Evolutionary conservation across 768 basidiomycete genomes (phyloP), one percentile per base, ranked within the genome.

Genomic region (Hypholoma fasciculare): DNA sequence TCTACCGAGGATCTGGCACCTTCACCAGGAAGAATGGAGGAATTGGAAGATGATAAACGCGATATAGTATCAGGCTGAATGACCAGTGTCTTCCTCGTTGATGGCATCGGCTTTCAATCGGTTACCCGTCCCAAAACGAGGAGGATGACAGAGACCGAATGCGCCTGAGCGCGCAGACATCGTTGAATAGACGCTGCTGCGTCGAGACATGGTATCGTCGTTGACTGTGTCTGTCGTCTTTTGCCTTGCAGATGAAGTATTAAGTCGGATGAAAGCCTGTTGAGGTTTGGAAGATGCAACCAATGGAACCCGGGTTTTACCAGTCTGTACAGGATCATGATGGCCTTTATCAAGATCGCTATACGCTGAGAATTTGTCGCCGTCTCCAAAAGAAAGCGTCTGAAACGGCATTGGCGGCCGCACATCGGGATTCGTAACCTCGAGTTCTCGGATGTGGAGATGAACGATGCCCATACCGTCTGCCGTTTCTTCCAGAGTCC

Each of bases 401-500:
- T 34, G 30, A 1, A 34, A 34, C 9, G 30, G 30, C 30, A 34
- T 34, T 6, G 6, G 30, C 9, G 30, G 30, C 7, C 30, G 30
- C 30, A 34, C 30, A 34, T 34, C 30, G 30, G 30, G 30, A 23
- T 43, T 19, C 17, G 27, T 39, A 26, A 19, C 60, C 30, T 52
- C 59, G 58, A 36, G 49, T 20, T 52, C 58, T 14, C 52, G 49
- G 42, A 70, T 43, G 49, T 68, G 72, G 36, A 78, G 68, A 56
- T 74, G 74, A 11, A 79, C 76, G 17, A 74, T 66, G 1, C 76
- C 77, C 6, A 70, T 64, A 14, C 75, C 77, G 51, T 77, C 69
- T 14, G 65, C 68, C 12, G 65, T 74, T 58, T 79, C 77, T 58
- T 79, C 76, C 27, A 79, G 58, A 2, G 74, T 74, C 74, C 76